Evolutionary conservation across 805 yeast genomes (phyloP).

Genomic region (Saccharomycopsis amapae): DNA sequence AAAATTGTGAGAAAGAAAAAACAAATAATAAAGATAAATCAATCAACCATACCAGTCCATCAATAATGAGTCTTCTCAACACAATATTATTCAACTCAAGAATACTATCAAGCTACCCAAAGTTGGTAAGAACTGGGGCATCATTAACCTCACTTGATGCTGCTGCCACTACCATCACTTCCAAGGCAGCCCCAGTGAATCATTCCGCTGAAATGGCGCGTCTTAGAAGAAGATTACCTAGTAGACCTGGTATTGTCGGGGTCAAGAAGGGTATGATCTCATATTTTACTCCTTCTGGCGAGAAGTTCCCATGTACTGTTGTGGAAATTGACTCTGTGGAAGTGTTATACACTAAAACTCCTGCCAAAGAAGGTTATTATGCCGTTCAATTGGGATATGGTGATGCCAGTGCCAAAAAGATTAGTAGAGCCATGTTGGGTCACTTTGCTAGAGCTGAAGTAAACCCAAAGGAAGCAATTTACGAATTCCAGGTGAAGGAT

Average conservation of each 20-base stretch:
- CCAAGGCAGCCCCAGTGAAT: constrained; percentile 26
- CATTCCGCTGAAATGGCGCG: constrained; percentile 67
- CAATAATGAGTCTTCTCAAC: background rate
- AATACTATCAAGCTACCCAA: constrained; percentile 22
- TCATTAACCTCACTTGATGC: constrained; percentile 33
- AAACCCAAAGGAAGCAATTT: constrained; percentile 69
- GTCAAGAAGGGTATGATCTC: constrained; percentile 87
- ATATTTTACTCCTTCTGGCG: constrained; percentile 66
- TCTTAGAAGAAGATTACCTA: constrained; percentile 61
- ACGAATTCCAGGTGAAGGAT: constrained; percentile 74
- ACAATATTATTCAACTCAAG: background rate
- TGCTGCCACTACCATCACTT: constrained; percentile 16
- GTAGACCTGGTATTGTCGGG: constrained; percentile 80
- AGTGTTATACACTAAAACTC: constrained; percentile 66
- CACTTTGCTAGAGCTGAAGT: constrained; percentile 74
- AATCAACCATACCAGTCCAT: background rate
- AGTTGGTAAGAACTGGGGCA: constrained; percentile 30
- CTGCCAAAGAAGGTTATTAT: constrained; percentile 67
- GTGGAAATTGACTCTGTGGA: constrained; percentile 84
- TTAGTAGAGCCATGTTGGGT: constrained; percentile 60
- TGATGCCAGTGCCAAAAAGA: constrained; percentile 52
- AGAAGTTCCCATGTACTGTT: constrained; percentile 74
- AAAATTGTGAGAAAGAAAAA: background rate
- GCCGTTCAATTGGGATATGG: constrained; percentile 89
- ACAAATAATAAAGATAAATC: no score